Conservation (phyloP, 257 asterid genomes). For the Rehmannia glutinosa region DNA sequence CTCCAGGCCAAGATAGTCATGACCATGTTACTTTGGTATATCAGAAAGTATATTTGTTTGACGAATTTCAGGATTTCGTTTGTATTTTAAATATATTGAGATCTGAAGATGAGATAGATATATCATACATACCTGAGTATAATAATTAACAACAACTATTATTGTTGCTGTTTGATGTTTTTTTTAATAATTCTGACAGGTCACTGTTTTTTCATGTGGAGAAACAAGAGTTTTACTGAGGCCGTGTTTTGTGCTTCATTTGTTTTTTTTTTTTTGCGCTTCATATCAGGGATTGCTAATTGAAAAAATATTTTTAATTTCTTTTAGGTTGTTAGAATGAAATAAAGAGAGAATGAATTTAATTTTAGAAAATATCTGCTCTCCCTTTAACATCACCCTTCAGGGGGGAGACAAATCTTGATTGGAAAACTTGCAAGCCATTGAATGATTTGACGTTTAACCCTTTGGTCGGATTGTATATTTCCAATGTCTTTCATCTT, state of each 20-base stretch:
- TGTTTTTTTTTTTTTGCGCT: too few species aligned
- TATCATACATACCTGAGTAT: neutral
- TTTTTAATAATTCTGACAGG: constrained; percentile 25
- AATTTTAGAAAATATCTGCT: too few species aligned
- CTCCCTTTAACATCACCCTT: too few species aligned
- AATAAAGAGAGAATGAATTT: too few species aligned
- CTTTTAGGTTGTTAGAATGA: too few species aligned
- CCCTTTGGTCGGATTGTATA: neutral
- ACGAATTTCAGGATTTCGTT: constrained; percentile 24
- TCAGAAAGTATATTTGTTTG: neutral
- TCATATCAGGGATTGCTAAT: neutral
- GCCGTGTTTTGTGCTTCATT: neutral
- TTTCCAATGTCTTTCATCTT: too few species aligned
- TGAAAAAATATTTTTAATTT: neutral
- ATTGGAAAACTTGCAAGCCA: too few species aligned
- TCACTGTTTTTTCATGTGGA: constrained; percentile 25
- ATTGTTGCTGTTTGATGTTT: constrained; percentile 17
- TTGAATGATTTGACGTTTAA: neutral
- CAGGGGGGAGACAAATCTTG: too few species aligned
- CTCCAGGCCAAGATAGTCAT: constrained; percentile 46
- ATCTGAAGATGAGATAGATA: constrained; percentile 8
- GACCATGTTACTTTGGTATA: constrained; percentile 25
- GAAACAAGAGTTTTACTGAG: constrained; percentile 10
- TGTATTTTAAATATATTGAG: constrained; percentile 8
- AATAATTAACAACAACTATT: too few species aligned